Percentiles rank a stretch among this genome's conserved stretches.
Evolutionary conservation across 78 protist genomes (phyloP).

Genomic region (Dictyostelium brefeldianum): DNA sequence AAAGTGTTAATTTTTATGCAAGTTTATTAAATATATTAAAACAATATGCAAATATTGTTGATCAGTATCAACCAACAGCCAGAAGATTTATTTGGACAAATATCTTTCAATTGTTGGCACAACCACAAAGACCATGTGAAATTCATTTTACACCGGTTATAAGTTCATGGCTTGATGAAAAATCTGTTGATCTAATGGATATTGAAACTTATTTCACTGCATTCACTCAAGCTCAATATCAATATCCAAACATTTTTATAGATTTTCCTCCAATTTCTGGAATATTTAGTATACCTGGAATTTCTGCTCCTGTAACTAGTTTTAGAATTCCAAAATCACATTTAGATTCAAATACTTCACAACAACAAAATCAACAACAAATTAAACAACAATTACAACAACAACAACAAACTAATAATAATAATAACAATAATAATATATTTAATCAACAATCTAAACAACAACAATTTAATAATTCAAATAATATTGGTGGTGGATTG

Average conservation of each 20-base stretch:
- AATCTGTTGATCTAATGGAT: conserved; percentile 64
- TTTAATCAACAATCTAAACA: not conserved
- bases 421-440: not conserved
- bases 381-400: not conserved
- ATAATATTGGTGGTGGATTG: not conserved
- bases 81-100: conserved; percentile 51
- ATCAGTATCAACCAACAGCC: conserved; percentile 49
- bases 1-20: conserved; percentile 61
- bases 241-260: conserved; percentile 37
- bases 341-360: not conserved
- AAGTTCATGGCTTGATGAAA: conserved; percentile 58
- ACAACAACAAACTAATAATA: not conserved
- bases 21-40: conserved; percentile 53
- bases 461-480: not conserved
- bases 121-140: conserved; percentile 72
- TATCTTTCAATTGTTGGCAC: conserved; percentile 54
- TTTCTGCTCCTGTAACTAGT: conserved; percentile 49
- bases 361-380: not conserved
- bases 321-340: conserved; percentile 61
- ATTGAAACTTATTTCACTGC: conserved; percentile 77
- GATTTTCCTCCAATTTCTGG: conserved; percentile 38
- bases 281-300: conserved; percentile 59
- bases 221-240: conserved; percentile 66
- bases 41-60: conserved; percentile 64
- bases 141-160: conserved; percentile 58